Percentiles rank a stretch among this genome's conserved stretches.
These are phyloP conservation scores for Vicia faba DNA, from an alignment of 306 rosid genomes.

Conservation along the genomic window DNA sequence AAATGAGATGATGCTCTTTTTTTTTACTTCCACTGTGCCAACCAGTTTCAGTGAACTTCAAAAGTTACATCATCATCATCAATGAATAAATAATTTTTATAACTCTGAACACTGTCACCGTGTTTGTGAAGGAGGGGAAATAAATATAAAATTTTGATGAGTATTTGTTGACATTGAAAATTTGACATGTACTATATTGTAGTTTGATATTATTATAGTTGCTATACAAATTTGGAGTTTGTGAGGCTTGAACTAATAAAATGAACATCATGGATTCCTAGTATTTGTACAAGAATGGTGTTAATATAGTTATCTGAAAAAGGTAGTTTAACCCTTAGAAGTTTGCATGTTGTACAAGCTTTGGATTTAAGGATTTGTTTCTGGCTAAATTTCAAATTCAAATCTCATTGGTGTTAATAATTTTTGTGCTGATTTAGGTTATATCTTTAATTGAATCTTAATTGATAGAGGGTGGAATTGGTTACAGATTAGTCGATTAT, in stretches of 20 bases:
- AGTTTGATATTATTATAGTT: constrained; percentile 24
- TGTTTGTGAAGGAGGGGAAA: neutral
- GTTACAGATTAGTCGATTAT: too few species aligned
- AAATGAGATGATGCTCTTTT: constrained; percentile 1
- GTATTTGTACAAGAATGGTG: neutral
- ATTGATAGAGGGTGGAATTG: too few species aligned
- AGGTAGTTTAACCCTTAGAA: too few species aligned
- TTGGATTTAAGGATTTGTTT: too few species aligned
- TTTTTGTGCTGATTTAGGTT: too few species aligned
- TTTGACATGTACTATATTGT: neutral
- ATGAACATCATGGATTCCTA: constrained; percentile 9
- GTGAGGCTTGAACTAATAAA: neutral
- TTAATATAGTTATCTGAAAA: too few species aligned
- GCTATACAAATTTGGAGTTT: constrained; percentile 18
- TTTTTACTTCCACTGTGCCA: constrained; percentile 47
- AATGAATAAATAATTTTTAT: neutral
- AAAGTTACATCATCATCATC: constrained; percentile 3
- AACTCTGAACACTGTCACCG: neutral
- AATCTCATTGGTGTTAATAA: too few species aligned
- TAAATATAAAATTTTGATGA: neutral
- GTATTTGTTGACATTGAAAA: neutral
- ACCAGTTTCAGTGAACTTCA: constrained; percentile 11
- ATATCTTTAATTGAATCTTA: too few species aligned
- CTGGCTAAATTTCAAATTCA: too few species aligned
- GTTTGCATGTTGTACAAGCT: too few species aligned